Percentiles rank a stretch among this genome's conserved stretches.
phyloP scores from a whole-genome alignment of 1,284 basidiomycete species.

The Golubevia sp. region DNA sequence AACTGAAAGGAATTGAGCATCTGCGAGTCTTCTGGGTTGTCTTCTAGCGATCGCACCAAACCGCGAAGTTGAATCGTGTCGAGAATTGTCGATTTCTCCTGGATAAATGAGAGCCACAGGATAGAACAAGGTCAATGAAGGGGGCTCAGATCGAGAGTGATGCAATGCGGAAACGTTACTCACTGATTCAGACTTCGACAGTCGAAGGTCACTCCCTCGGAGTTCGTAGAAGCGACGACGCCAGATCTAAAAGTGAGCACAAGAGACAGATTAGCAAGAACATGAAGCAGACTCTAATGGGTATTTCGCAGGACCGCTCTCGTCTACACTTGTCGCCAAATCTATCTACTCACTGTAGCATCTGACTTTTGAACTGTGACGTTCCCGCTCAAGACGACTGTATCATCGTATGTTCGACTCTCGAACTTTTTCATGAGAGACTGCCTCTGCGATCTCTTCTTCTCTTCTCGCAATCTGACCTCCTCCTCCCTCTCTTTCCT shows the following conservation, averaged over 20 bases:
- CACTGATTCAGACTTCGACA: neutral
- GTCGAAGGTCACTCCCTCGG: neutral
- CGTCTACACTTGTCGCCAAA: neutral
- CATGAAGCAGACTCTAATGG: neutral
- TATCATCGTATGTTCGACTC: neutral
- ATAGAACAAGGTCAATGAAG: neutral
- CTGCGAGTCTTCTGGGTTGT: neutral
- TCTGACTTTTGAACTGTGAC: neutral
- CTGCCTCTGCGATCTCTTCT: neutral
- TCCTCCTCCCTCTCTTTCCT: neutral
- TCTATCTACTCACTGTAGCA: neutral
- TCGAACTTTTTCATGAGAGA: neutral
- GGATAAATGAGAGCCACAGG: neutral
- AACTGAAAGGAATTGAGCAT: neutral
- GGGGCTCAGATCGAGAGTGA: neutral
- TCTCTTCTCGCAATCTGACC: neutral
- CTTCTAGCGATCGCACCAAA: neutral
- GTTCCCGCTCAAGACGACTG: neutral
- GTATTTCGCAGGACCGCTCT: neutral
- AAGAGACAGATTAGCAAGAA: neutral
- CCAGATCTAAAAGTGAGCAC: neutral
- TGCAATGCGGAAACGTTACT: neutral
- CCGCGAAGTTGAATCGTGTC: neutral
- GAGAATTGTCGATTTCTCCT: neutral
- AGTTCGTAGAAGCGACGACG: neutral